phyloP scores from a whole-genome alignment of 2,329 filamentous ascomycete species.

The Rosellinia necatrix region DNA sequence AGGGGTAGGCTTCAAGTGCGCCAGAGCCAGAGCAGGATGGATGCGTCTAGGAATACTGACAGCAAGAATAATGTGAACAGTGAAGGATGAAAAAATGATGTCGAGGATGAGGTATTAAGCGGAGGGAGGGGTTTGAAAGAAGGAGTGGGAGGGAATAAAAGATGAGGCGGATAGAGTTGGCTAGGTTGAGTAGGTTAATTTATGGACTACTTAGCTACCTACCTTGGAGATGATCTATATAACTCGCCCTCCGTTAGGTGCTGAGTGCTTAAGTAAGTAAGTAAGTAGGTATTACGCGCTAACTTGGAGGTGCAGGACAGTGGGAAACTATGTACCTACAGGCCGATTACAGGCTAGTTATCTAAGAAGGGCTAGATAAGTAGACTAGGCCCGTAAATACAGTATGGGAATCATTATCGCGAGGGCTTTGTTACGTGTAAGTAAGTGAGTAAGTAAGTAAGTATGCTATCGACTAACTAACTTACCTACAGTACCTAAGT shows the following conservation, averaged over 20 bases:
- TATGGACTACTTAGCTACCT: no score
- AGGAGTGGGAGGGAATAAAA: conserved; percentile 6
- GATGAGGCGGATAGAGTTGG: no score
- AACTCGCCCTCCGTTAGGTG: no score
- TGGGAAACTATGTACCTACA: no score
- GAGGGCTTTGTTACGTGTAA: conserved; percentile 7
- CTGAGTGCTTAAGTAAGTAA: neutral
- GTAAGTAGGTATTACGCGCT: neutral
- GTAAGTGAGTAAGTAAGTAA: no score
- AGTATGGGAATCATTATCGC: conserved; percentile 12
- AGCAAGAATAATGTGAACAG: neutral
- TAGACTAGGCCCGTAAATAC: neutral
- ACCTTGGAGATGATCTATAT: no score
- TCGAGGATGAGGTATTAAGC: conserved; percentile 26
- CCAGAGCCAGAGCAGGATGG: conserved; percentile 3
- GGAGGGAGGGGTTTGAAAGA: conserved; percentile 12
- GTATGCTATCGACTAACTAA: no score
- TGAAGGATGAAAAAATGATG: neutral
- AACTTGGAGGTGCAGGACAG: neutral
- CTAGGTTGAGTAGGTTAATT: neutral
- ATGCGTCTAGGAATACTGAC: neutral
- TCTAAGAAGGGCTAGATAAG: neutral
- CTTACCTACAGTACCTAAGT: neutral
- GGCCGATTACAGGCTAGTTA: no score
- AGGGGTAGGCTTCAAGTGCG: conserved; percentile 1